These are phyloP conservation scores for Aspergillus calidoustus DNA, from an alignment of 2,329 filamentous ascomycete species.

Conservation along the genomic window DNA sequence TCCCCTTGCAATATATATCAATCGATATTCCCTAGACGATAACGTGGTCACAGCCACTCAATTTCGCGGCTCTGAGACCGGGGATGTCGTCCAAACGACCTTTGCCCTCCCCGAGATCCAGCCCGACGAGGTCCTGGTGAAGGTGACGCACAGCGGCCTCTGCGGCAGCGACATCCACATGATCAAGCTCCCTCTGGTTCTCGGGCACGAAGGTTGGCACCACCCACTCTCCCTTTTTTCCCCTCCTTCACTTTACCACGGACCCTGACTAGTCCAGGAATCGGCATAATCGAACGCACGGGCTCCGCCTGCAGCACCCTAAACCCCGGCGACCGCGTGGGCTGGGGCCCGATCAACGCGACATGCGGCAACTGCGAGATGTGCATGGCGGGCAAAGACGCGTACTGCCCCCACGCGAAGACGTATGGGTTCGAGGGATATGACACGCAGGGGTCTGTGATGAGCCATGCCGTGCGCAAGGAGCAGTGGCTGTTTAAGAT, in stretches of 20 bases:
- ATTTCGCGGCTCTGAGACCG: neutral
- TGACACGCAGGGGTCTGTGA: neutral
- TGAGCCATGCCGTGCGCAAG: slow-evolving; percentile 2
- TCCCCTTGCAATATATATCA: no score
- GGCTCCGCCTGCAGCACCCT: neutral
- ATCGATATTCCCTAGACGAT: no score
- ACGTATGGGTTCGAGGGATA: neutral
- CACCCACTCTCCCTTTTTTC: no score
- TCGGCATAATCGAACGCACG: neutral
- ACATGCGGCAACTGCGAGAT: neutral
- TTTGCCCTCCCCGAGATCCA: neutral
- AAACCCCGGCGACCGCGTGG: slow-evolving; percentile 1
- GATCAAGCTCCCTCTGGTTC: neutral
- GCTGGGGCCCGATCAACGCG: neutral
- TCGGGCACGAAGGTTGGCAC: slow-evolving; percentile 2
- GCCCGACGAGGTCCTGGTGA: slow-evolving; percentile 1
- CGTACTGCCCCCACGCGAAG: neutral
- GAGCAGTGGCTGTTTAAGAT: slow-evolving; percentile 4
- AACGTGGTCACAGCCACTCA: no score
- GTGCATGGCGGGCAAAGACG: neutral
- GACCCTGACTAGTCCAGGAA: neutral
- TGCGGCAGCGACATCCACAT: slow-evolving; percentile 6
- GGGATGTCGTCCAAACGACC: neutral
- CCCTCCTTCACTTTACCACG: neutral
- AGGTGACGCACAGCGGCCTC: slow-evolving; percentile 4